A percentile compares a stretch with the other conserved stretches of the same genome.
Conservation (phyloP, 2,329 filamentous ascomycete genomes). For the Pyricularia pennisetigena region DNA sequence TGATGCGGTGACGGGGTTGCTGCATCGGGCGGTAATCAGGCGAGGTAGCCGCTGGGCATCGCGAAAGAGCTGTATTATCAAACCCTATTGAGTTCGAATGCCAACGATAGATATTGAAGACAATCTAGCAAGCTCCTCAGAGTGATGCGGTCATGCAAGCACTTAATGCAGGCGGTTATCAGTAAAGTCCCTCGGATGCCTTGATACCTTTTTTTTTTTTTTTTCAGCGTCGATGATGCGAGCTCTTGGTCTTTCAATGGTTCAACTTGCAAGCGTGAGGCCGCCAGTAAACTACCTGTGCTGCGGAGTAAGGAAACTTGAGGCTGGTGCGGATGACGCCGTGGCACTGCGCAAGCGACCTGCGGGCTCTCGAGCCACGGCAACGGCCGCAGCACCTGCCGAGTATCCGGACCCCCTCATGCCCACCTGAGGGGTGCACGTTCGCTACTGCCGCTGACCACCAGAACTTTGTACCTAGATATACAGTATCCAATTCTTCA, state of each 20-base stretch:
- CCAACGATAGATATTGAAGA: slow-evolving; percentile 1
- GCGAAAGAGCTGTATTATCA: neutral
- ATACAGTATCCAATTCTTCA: no score
- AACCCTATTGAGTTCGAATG: neutral
- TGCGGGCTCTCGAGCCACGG: neutral
- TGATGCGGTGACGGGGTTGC: neutral
- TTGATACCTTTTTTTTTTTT: neutral
- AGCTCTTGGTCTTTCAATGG: neutral
- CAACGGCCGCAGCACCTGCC: neutral
- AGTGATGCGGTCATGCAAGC: neutral
- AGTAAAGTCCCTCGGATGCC: neutral
- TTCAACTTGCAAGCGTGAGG: no score
- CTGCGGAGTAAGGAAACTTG: neutral
- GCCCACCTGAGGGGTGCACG: neutral
- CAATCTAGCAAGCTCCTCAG: neutral
- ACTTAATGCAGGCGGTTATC: neutral
- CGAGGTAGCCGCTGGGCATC: neutral
- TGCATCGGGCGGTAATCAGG: neutral
- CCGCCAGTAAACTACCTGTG: neutral
- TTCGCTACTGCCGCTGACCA: neutral
- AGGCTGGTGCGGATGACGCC: neutral
- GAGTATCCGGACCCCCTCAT: neutral
- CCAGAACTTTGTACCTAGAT: no score
- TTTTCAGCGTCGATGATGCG: neutral
- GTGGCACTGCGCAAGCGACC: neutral